A percentile compares a stretch with the other conserved stretches of the same genome.
Conservation (phyloP, 805 yeast genomes). For the Wickerhamiella galacta region DNA sequence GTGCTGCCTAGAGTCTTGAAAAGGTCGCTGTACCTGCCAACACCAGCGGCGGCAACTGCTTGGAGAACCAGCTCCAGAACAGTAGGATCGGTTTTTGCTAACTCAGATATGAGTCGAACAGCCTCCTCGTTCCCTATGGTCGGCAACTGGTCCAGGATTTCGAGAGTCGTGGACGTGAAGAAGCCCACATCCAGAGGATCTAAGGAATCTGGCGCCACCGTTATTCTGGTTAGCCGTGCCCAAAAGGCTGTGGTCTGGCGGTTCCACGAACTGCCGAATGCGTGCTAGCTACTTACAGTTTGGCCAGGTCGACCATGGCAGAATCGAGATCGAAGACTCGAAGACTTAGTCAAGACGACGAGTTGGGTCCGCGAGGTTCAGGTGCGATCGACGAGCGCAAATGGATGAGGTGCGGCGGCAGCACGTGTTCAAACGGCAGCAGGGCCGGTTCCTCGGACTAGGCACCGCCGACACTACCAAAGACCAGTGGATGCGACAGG, state of each 20-base stretch:
- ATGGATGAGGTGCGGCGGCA: constrained; percentile 1
- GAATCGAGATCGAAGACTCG: too few species aligned
- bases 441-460: constrained; percentile 7
- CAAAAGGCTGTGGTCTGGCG: too few species aligned
- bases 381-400: too few species aligned
- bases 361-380: too few species aligned
- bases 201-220: too few species aligned
- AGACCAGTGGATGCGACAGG: constrained; percentile 7
- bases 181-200: too few species aligned
- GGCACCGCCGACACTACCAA: constrained; percentile 11
- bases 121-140: neutral
- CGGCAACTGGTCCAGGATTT: neutral
- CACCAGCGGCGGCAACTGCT: neutral
- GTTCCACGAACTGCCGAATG: too few species aligned
- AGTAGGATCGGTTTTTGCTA: neutral
- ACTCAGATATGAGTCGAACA: neutral
- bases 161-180: too few species aligned
- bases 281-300: too few species aligned
- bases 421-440: constrained; percentile 7
- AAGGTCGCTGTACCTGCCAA: neutral
- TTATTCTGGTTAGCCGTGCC: too few species aligned
- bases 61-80: neutral
- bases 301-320: too few species aligned
- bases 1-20: neutral
- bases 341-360: too few species aligned